Evolutionary conservation across 192 early-diverging fungal species (phyloP), one percentile per base, ranked within the genome.

Genomic region (Backusella morwellensis): DNA sequence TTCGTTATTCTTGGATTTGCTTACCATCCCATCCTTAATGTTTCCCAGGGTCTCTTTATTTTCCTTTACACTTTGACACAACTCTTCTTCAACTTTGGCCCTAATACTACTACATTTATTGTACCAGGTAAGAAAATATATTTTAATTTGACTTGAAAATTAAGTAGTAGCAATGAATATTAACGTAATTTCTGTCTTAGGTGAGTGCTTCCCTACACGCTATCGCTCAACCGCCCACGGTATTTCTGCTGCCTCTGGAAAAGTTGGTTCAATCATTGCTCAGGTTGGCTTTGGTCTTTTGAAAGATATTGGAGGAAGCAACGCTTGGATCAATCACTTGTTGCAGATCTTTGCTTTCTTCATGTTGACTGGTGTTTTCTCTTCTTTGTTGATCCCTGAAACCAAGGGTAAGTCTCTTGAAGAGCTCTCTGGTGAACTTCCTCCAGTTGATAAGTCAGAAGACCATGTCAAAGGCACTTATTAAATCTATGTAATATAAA

Each of bases 1-100:
- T 95, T 96, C 75, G 79, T 89, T 32, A 78, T 93, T 44, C 76
- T 94, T 44, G 92, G 93, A 42, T 94, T 93, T 73, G 92, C 81
- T 41, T 93, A 94, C 79, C 73, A 91, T 76, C 66, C 85, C 68
- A 93, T 95, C 70, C 78, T 88, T 36, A 85, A 85, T 78, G 83
- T 72, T 66, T 93, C 92, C 0, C 66, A 76, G 0, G 84, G 80
- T 11, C 86, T 86, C 12, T 94, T 92, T 73, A 86, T 92, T 40
- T 84, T 93, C 6, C 76, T 94, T 35, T 94, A 89, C 72, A 86
- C 89, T 1, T 70, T 88, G 11, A 90, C 91, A 3, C 87, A 92
- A 75, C 86, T 95, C 81, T 94, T 97, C 89, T 93, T 93, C 88
- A 96, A 98, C 89, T 97, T 95, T 88, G 97, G 97, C 1, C 97